These are phyloP conservation scores for Eucalyptus grandis DNA, from an alignment of 345 rosid species.

Conservation along the genomic window DNA sequence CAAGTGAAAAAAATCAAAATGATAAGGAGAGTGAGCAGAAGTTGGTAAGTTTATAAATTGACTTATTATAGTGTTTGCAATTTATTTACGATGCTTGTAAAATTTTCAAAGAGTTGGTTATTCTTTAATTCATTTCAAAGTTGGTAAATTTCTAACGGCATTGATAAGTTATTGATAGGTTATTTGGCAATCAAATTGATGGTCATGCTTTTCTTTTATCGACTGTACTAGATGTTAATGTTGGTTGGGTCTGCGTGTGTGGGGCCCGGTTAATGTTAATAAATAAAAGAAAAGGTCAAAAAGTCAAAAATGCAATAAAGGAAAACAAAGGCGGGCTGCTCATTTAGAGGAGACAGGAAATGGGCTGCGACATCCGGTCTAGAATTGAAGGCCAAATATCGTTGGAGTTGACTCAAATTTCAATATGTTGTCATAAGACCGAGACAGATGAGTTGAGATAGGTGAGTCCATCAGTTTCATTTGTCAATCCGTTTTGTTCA, in stretches of 20 bases:
- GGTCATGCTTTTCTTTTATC: neutral
- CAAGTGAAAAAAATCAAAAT: neutral
- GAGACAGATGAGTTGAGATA: too few species aligned
- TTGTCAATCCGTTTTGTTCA: too few species aligned
- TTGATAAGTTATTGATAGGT: neutral
- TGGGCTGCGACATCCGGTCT: too few species aligned
- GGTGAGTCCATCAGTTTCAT: too few species aligned
- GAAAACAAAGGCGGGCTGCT: neutral
- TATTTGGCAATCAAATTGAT: neutral
- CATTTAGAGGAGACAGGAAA: accelerated
- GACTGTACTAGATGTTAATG: neutral
- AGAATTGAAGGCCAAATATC: too few species aligned
- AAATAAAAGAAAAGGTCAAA: neutral
- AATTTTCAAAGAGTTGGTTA: neutral
- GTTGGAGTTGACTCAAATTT: too few species aligned
- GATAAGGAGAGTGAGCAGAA: neutral
- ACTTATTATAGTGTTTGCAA: neutral
- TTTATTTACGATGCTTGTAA: neutral
- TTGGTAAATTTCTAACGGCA: neutral
- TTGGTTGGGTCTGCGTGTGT: neutral
- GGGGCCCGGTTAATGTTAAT: neutral
- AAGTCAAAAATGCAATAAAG: too few species aligned
- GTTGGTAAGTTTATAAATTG: neutral
- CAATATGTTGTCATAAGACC: too few species aligned
- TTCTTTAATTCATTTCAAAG: neutral